Conservation (phyloP, 495 filamentous ascomycete genomes). For the Aspergillus biplanus region DNA sequence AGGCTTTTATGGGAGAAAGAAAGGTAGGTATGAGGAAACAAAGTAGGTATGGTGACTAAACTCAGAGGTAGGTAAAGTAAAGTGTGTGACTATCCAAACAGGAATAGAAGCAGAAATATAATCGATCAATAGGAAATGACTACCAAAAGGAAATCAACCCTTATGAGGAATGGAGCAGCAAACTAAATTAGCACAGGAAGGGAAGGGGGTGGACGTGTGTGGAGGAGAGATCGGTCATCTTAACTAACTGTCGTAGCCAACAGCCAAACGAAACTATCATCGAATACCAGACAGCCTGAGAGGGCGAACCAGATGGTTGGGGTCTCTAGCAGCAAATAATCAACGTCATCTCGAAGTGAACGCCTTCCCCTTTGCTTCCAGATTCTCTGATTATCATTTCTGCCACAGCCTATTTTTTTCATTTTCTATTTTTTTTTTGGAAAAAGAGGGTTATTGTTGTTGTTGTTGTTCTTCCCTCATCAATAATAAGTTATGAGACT, state of each 20-base stretch:
- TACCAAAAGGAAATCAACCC: constrained; percentile 1
- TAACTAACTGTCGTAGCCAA: background rate
- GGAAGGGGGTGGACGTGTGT: constrained; percentile 6
- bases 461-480: background rate
- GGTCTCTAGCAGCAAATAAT: constrained; percentile 19
- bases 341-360: background rate
- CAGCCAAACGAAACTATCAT: background rate
- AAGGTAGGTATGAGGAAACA: constrained; percentile 19
- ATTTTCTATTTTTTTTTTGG: no score
- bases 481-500: constrained; percentile 8
- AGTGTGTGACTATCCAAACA: constrained; percentile 19
- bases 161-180: constrained; percentile 12
- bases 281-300: background rate
- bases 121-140: constrained; percentile 6
- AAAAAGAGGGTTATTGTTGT: no score
- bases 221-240: constrained; percentile 4
- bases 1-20: constrained; percentile 24
- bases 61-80: background rate
- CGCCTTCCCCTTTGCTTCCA: constrained; percentile 1
- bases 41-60: background rate
- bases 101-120: constrained; percentile 21
- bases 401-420: no score
- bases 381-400: no score
- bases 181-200: constrained; percentile 18
- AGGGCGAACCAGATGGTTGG: constrained; percentile 10